Base-by-base conservation (phyloP, 2,329 filamentous ascomycete species). In the Alternaria metachromatica region DNA sequence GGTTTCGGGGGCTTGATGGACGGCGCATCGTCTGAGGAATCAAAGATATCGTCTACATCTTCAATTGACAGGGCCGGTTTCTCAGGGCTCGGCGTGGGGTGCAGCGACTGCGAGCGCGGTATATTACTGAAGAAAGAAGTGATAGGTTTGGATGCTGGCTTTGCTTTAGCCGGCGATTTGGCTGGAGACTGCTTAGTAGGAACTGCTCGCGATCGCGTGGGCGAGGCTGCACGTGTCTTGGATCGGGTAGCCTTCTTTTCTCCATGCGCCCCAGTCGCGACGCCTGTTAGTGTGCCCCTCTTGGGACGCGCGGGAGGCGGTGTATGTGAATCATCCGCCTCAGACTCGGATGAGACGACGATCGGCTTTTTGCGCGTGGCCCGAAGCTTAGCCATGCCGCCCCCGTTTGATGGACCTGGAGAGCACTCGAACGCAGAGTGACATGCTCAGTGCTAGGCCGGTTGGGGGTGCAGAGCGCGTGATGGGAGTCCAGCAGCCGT, bases 121-220 rank as follows among this genome's bases (percentile, higher is more conserved):
- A 78, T 77, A 55, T 77, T 77, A 71, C 80, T 83, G 76, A 85
- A 85, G 76, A 85, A 85, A 15, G 83, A 84, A 37, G 80, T 82
- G 54, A 84, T 84, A 10, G 82, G 78, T 67, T 82, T 84, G 65
- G 77, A 76, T 41, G 78, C 64, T 41, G 78, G 74, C 65, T 78
- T 76, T 18, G 78, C 68, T 60, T 82, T 80, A n/a, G 73, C 74
- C 18, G 72, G 73, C 33, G 77, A 71, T 53, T 76, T 78, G 33
- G 57, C 61, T 41, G 76, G 72, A 21, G 76, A 74, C 63, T 72
- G 72, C 62, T 76, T 68, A 46, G 61, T 68, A 43, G 64, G 54
- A 49, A 65, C 43, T 8, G 68, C 41, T 20, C 65, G 65, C 28
- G 67, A 62, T n/a, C 63, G 66, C 60, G 67, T 73, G 21, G 72